Evolutionary conservation across 2,329 filamentous ascomycete genomes (phyloP), one percentile per base, ranked within the genome.

Genomic region (Didymella glomerata): DNA sequence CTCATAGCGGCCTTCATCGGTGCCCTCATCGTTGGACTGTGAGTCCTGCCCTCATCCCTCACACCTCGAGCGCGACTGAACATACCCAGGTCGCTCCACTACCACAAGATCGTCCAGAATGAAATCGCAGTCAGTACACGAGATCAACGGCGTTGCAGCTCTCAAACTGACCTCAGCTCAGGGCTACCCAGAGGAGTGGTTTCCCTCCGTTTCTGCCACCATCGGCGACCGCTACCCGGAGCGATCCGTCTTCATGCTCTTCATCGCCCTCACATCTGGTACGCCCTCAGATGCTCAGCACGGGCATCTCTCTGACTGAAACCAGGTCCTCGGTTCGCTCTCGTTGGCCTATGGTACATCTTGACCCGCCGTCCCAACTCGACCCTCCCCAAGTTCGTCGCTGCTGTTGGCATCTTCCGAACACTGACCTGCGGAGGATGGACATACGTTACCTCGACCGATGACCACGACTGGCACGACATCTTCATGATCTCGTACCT

Each of bases 401-500:
- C 90, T 45, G 85, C 85, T 40, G 88, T 91, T 69, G 95, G 95
- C 55, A 67, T 97, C 51, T 89, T 98, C 73, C 88, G 95, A 69
- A 97, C 94, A 10, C 80, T 98, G 58, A 97, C 93, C 4, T 99
- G 95, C 74, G 95, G 94, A 69, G 95, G 95, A 59, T 99, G 95
- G 94, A 97, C 95, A 52, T 99, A 98, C 78, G 88, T 99, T 62
- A 99, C 95, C 25, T 98, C 95, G 62, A 99, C 95, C 42, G 95
- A 99, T 76, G 92, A 98, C 76, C 95, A 99, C 78, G 88, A 96
- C 78, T 98, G 93, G 93, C 95, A 99, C 77, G 95, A 99, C 74
- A 94, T 98, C 63, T 94, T 99, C 77, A 99, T 99, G 95, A 97
- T 99, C 68, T 96, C 93, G 14, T 99, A 99, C 78, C 84, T 99